Evolutionary conservation across 1,139 yeast genomes (phyloP).

Genomic region (Pichia sp.): DNA sequence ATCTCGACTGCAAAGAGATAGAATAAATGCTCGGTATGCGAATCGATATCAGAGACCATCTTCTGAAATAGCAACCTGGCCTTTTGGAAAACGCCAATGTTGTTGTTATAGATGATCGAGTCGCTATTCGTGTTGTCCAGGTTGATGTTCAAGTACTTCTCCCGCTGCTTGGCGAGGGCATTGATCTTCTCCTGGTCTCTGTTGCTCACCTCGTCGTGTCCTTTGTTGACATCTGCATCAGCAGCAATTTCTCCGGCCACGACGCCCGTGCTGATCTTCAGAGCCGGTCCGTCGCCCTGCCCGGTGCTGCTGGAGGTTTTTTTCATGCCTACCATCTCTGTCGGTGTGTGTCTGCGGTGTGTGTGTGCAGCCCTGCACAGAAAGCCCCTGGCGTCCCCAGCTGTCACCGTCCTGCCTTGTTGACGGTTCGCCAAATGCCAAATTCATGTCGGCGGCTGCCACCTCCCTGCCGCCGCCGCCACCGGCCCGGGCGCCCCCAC

Average conservation of each 20-base stretch:
- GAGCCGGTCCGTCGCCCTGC: too few species aligned
- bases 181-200: conserved; percentile 12
- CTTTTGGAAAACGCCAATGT: not conserved
- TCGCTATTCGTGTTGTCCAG: not conserved
- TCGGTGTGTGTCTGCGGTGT: too few species aligned
- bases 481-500: too few species aligned
- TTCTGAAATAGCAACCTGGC: not conserved
- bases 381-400: too few species aligned
- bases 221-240: not conserved
- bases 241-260: not conserved
- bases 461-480: too few species aligned
- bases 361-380: too few species aligned
- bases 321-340: too few species aligned
- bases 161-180: conserved; percentile 11
- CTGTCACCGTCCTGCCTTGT: too few species aligned
- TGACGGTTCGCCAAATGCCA: too few species aligned
- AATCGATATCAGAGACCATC: conserved; percentile 7
- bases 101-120: not conserved
- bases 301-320: too few species aligned
- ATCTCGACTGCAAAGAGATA: conserved; percentile 28
- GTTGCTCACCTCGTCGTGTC: not conserved
- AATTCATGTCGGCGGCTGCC: too few species aligned
- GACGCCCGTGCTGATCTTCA: too few species aligned
- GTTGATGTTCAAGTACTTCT: conserved; percentile 8
- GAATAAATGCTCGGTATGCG: conserved; percentile 24